Evolutionary conservation across 2,329 filamentous ascomycete species (phyloP).

Genomic region (Nemania diffusa): DNA sequence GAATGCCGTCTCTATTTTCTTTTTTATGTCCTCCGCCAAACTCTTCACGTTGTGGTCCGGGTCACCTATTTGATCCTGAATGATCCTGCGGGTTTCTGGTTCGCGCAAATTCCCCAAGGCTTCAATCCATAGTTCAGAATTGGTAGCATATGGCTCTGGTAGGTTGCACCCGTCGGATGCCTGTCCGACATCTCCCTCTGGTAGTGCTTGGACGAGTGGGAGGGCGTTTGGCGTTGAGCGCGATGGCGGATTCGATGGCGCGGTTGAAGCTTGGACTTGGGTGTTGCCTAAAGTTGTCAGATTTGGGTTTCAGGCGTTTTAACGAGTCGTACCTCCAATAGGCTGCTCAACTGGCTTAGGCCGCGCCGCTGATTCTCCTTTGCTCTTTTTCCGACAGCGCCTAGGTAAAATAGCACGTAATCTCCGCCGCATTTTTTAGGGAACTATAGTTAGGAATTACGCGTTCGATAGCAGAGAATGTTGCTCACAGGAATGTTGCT

Average conservation of each 20-base stretch:
- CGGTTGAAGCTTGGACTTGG: background rate
- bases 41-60: background rate
- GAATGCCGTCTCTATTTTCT: background rate
- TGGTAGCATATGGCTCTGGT: conserved; percentile 15
- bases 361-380: background rate
- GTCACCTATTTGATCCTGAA: background rate
- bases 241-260: background rate
- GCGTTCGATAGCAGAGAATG: background rate
- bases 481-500: no score
- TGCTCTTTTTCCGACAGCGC: background rate
- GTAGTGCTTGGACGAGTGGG: background rate
- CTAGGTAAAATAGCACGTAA: background rate
- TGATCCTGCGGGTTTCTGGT: background rate
- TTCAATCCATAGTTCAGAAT: conserved; percentile 15
- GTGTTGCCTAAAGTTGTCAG: background rate
- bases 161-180: no score
- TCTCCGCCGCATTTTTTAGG: background rate
- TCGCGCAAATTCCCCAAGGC: background rate
- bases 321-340: background rate
- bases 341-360: background rate
- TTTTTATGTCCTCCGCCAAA: background rate
- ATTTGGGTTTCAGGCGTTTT: background rate
- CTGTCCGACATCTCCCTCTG: background rate
- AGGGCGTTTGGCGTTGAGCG: background rate
- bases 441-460: background rate